These are phyloP conservation scores for Umbilicus rupestris DNA, from an alignment of 164 flowering plant species.

Conservation along the genomic window DNA sequence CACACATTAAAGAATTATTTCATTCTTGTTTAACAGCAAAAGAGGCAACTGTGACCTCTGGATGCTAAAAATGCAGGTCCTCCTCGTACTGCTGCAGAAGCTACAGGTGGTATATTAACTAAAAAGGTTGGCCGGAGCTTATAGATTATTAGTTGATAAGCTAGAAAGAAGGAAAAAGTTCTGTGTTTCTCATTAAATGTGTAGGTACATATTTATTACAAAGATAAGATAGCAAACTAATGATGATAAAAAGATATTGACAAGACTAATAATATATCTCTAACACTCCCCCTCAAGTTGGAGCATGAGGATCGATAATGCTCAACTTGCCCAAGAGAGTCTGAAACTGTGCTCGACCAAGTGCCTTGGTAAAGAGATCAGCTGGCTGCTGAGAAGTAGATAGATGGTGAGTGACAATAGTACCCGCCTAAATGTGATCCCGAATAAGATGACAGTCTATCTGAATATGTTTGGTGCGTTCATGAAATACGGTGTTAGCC, in stretches of 20 bases:
- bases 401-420: neutral
- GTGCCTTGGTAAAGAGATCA: neutral
- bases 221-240: too few species aligned
- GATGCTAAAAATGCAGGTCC: constrained; percentile 49
- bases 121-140: constrained; percentile 36
- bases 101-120: constrained; percentile 45
- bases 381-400: neutral
- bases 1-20: neutral
- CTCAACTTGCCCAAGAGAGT: neutral
- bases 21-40: constrained; percentile 29
- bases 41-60: constrained; percentile 46
- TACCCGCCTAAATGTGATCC: neutral
- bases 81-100: constrained; percentile 72
- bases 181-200: too few species aligned
- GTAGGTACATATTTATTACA: too few species aligned
- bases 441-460: neutral
- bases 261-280: too few species aligned
- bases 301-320: neutral
- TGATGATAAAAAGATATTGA: too few species aligned
- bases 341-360: neutral
- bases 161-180: too few species aligned
- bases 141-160: too few species aligned
- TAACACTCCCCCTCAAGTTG: neutral
- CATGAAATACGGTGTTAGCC: neutral
- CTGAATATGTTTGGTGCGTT: neutral